Evolutionary conservation across 192 early-diverging fungal species (phyloP).

Genomic region (Glomus cerebriforme): DNA sequence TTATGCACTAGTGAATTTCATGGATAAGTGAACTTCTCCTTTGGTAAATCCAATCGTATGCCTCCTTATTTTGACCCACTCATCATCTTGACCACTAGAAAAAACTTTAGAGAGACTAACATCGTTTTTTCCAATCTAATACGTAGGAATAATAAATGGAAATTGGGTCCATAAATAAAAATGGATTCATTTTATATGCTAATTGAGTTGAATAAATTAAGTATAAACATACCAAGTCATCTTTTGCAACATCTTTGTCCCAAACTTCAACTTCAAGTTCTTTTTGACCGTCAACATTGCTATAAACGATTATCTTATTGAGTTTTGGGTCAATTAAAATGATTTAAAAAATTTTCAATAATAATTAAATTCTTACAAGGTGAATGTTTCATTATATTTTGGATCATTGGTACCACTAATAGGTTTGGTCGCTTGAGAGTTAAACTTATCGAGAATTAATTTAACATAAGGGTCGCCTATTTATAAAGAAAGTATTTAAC

Average conservation of each 20-base stretch:
- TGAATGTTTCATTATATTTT: constrained; percentile 40
- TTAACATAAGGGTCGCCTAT: constrained; percentile 27
- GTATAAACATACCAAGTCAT: background rate
- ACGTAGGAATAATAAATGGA: background rate
- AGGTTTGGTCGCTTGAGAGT: constrained; percentile 35
- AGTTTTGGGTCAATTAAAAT: background rate
- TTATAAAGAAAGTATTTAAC: background rate
- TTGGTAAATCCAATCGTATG: constrained; percentile 29
- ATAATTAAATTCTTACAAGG: constrained; percentile 24
- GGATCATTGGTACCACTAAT: constrained; percentile 21
- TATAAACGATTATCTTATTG: background rate
- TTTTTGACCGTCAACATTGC: constrained; percentile 17
- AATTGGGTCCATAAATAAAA: background rate
- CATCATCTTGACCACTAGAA: constrained; percentile 7
- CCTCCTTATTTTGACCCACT: constrained; percentile 30
- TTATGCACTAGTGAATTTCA: background rate
- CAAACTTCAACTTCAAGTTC: constrained; percentile 29
- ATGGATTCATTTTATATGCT: too few relatives aligned
- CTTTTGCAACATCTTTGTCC: constrained; percentile 32
- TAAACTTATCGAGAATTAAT: constrained; percentile 33
- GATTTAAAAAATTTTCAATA: background rate
- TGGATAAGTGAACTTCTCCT: constrained; percentile 26
- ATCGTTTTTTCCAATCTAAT: constrained; percentile 31
- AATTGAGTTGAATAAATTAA: background rate
- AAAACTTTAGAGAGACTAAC: constrained; percentile 12